Evolutionary conservation across 768 basidiomycete genomes (phyloP).

Genomic region (Steccherinum ochraceum): DNA sequence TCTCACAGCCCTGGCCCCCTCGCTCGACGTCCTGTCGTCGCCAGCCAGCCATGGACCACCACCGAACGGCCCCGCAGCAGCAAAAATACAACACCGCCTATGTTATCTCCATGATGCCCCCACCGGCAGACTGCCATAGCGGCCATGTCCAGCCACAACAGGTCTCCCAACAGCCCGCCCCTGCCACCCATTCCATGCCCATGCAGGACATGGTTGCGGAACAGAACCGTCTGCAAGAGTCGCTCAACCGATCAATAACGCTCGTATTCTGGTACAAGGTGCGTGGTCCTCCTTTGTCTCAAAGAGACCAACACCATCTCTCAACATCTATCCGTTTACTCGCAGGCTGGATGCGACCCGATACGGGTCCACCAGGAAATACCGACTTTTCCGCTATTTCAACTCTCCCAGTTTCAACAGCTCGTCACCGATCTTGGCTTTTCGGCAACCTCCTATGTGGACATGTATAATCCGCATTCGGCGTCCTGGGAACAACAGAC

Average conservation of each 20-base stretch:
- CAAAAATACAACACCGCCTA: background rate
- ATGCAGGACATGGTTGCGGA: conserved; percentile 6
- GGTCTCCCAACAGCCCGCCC: background rate
- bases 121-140: background rate
- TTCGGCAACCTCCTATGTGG: conserved; percentile 45
- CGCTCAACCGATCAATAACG: conserved; percentile 48
- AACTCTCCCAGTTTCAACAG: conserved; percentile 44
- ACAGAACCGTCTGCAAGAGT: conserved; percentile 21
- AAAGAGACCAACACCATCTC: too few species aligned
- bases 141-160: background rate
- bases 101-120: background rate
- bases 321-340: conserved; percentile 1
- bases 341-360: conserved; percentile 45
- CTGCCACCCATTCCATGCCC: background rate
- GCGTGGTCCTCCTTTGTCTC: conserved; percentile 9
- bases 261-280: conserved; percentile 71
- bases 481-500: conserved; percentile 66
- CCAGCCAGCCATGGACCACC: background rate
- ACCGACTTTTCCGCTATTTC: conserved; percentile 61
- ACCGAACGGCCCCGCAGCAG: background rate
- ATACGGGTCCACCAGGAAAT: conserved; percentile 52
- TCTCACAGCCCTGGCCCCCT: background rate
- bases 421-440: conserved; percentile 53
- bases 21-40: too few species aligned
- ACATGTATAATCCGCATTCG: conserved; percentile 47